Evolutionary conservation across 129 eudicot species (phyloP).

Genomic region (Chrysanthemum lavandulifolium): DNA sequence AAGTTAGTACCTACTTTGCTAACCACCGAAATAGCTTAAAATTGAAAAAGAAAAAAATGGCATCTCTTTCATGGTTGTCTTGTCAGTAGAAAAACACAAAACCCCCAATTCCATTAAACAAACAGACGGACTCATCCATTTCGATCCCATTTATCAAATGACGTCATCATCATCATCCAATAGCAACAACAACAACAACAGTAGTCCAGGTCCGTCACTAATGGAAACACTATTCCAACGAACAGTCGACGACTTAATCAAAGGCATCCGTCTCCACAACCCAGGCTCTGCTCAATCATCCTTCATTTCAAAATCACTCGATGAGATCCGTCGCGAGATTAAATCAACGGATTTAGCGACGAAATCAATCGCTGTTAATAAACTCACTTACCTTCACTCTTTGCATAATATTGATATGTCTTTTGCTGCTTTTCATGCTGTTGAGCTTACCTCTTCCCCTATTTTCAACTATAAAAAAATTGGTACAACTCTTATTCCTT

Average conservation of each 20-base stretch:
- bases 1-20: too few species aligned
- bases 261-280: slow-evolving; percentile 64
- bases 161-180: background rate
- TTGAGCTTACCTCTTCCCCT: slow-evolving; percentile 73
- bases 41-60: too few species aligned
- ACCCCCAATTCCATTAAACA: too few species aligned
- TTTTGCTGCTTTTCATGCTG: slow-evolving; percentile 81
- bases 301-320: slow-evolving; percentile 64
- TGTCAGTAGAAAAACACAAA: too few species aligned
- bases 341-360: slow-evolving; percentile 67
- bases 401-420: slow-evolving; percentile 62
- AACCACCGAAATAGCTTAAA: too few species aligned
- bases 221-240: slow-evolving; percentile 87
- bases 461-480: slow-evolving; percentile 49
- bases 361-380: slow-evolving; percentile 71
- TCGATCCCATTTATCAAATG: too few species aligned
- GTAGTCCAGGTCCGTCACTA: slow-evolving; percentile 44
- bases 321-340: slow-evolving; percentile 82
- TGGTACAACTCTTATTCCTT: slow-evolving; percentile 18
- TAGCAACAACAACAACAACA: too few species aligned
- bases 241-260: slow-evolving; percentile 71
- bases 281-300: slow-evolving; percentile 40
- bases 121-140: too few species aligned
- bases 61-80: too few species aligned
- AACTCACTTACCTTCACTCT: slow-evolving; percentile 83